Conservation (phyloP, 768 basidiomycete species). For the Sistotremastrum niveocremeum region DNA sequence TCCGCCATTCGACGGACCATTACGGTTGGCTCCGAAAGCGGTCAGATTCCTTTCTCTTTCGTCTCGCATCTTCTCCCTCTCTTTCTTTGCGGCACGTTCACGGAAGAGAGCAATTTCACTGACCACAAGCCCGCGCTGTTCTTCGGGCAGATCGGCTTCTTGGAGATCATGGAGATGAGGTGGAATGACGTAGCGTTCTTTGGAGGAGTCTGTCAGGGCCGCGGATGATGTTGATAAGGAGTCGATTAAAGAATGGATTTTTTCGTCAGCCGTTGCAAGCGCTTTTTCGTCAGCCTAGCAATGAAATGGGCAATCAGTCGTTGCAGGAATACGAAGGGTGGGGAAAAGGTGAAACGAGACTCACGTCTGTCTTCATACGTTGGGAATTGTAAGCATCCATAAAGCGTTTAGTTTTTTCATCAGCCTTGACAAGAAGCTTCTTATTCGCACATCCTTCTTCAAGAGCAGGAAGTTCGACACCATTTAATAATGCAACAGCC, state of each 20-base stretch:
- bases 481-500: slow-evolving; percentile 51
- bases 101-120: slow-evolving; percentile 95
- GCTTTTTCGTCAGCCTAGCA: slow-evolving; percentile 63
- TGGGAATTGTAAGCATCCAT: slow-evolving; percentile 75
- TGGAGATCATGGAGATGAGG: slow-evolving; percentile 95
- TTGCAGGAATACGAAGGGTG: neutral
- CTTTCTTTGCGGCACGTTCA: slow-evolving; percentile 83
- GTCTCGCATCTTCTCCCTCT: slow-evolving; percentile 79
- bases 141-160: slow-evolving; percentile 93
- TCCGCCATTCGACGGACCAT: slow-evolving; percentile 33
- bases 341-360: slow-evolving; percentile 15
- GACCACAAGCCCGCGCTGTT: slow-evolving; percentile 78
- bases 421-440: slow-evolving; percentile 75
- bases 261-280: too few relatives aligned
- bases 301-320: neutral
- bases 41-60: slow-evolving; percentile 13
- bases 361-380: slow-evolving; percentile 70
- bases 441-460: slow-evolving; percentile 50
- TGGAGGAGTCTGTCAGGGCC: slow-evolving; percentile 54
- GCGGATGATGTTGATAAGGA: too few relatives aligned
- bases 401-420: slow-evolving; percentile 86
- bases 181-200: slow-evolving; percentile 82
- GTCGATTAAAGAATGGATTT: too few relatives aligned
- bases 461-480: slow-evolving; percentile 49
- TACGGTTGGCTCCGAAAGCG: too few relatives aligned